Conservation (phyloP, 352 stramenopile genomes). For the Phytophthora melonis region DNA sequence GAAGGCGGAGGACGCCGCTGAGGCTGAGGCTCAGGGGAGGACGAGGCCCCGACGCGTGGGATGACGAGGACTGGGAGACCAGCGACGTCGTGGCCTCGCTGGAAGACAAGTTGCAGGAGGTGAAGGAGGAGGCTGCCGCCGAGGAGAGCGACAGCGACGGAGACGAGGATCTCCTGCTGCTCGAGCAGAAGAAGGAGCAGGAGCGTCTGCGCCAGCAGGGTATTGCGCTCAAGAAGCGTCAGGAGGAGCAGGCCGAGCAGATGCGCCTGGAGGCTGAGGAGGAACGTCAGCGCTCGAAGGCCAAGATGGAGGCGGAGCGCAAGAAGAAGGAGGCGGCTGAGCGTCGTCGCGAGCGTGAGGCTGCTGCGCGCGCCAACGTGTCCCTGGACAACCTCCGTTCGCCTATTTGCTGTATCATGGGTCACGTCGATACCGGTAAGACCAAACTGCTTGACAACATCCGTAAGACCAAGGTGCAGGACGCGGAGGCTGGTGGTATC, state of each 20-base stretch:
- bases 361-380: slow-evolving; percentile 85
- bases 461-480: slow-evolving; percentile 98
- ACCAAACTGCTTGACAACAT: slow-evolving; percentile 99
- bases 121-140: slow-evolving; percentile 46
- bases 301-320: slow-evolving; percentile 83
- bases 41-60: slow-evolving; percentile 84
- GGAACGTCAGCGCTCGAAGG: slow-evolving; percentile 83
- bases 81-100: slow-evolving; percentile 81
- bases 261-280: slow-evolving; percentile 67
- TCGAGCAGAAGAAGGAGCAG: slow-evolving; percentile 95
- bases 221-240: slow-evolving; percentile 95
- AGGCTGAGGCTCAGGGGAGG: slow-evolving; percentile 59
- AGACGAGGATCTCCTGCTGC: slow-evolving; percentile 94
- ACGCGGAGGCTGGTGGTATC: slow-evolving; percentile 95
- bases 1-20: slow-evolving; percentile 49
- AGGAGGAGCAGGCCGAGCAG: slow-evolving; percentile 88
- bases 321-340: slow-evolving; percentile 85
- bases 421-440: slow-evolving; percentile 98
- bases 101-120: slow-evolving; percentile 78
- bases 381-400: slow-evolving; percentile 96
- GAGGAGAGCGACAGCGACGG: slow-evolving; percentile 72
- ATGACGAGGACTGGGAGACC: slow-evolving; percentile 87
- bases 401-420: slow-evolving; percentile 99
- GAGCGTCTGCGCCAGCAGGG: slow-evolving; percentile 92
- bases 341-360: slow-evolving; percentile 74